A percentile compares a stretch with the other conserved stretches of the same genome.
Evolutionary conservation across 1,139 yeast genomes (phyloP).

Genomic region (Taiozyma sp.): DNA sequence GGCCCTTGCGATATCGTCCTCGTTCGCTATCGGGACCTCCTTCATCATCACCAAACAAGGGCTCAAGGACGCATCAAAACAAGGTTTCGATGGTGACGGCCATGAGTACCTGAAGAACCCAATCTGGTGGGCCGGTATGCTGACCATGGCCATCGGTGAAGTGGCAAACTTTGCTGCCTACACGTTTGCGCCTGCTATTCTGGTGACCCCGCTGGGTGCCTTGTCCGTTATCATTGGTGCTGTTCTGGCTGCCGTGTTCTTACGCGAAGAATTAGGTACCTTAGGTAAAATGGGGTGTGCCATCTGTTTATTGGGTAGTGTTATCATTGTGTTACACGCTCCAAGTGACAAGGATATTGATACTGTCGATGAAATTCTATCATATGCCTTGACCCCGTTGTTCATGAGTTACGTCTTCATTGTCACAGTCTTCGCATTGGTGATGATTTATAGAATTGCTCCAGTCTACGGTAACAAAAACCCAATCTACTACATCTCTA

Average conservation of each 20-base stretch:
- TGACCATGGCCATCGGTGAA: slow-evolving; percentile 90
- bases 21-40: slow-evolving; percentile 86
- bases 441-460: slow-evolving; percentile 80
- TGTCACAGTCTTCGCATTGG: slow-evolving; percentile 63
- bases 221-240: slow-evolving; percentile 89
- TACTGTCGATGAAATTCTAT: slow-evolving; percentile 84
- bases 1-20: slow-evolving; percentile 82
- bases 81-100: slow-evolving; percentile 67
- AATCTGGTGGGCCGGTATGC: slow-evolving; percentile 94
- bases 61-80: slow-evolving; percentile 64
- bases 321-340: slow-evolving; percentile 87
- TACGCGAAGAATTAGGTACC: slow-evolving; percentile 83
- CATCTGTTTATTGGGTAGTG: slow-evolving; percentile 82
- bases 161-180: slow-evolving; percentile 92
- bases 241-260: slow-evolving; percentile 77
- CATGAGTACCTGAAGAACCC: slow-evolving; percentile 78
- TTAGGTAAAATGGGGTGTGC: slow-evolving; percentile 96
- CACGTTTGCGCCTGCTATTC: slow-evolving; percentile 91
- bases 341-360: slow-evolving; percentile 88
- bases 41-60: slow-evolving; percentile 90
- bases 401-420: slow-evolving; percentile 62
- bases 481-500: slow-evolving; percentile 87
- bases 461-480: slow-evolving; percentile 77
- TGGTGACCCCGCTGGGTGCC: slow-evolving; percentile 92
- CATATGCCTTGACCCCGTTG: slow-evolving; percentile 77